Evolutionary conservation across 805 yeast species (phyloP).

Genomic region (Wickerhamiella vanderwaltii): DNA sequence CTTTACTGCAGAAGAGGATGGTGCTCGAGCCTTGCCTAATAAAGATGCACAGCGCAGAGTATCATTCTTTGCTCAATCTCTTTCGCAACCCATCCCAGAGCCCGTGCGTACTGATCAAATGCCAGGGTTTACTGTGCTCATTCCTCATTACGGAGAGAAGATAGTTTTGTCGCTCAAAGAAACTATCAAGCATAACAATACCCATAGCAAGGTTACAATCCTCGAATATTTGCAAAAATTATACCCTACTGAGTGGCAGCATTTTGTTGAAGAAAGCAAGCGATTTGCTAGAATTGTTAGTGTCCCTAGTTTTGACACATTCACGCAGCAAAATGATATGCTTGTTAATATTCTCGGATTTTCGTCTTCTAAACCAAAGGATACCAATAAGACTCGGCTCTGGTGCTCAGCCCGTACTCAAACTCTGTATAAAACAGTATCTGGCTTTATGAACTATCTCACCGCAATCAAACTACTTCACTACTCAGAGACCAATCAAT

Average conservation of each 20-base stretch:
- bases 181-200: conserved; percentile 57
- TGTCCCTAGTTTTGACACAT: conserved; percentile 1
- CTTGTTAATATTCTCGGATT: conserved; percentile 17
- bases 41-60: conserved; percentile 76
- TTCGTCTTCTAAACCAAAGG: conserved; percentile 17
- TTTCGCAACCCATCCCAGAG: conserved; percentile 75
- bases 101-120: conserved; percentile 51
- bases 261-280: conserved; percentile 67
- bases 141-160: conserved; percentile 82
- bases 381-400: conserved; percentile 51
- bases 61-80: conserved; percentile 80
- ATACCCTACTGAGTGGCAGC: conserved; percentile 67
- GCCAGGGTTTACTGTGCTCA: conserved; percentile 73
- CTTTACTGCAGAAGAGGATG: conserved; percentile 75
- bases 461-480: conserved; percentile 60
- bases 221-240: conserved; percentile 66
- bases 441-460: conserved; percentile 72
- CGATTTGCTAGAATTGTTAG: conserved; percentile 2
- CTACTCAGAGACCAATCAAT: conserved; percentile 46
- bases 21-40: conserved; percentile 47
- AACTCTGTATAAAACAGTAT: conserved; percentile 68
- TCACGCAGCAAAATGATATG: conserved; percentile 23
- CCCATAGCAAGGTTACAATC: conserved; percentile 51
- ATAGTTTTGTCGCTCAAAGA: conserved; percentile 65
- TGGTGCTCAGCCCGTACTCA: conserved; percentile 84